phyloP scores from a whole-genome alignment of 208 protist genomes.

The Acanthamoeba quina region DNA sequence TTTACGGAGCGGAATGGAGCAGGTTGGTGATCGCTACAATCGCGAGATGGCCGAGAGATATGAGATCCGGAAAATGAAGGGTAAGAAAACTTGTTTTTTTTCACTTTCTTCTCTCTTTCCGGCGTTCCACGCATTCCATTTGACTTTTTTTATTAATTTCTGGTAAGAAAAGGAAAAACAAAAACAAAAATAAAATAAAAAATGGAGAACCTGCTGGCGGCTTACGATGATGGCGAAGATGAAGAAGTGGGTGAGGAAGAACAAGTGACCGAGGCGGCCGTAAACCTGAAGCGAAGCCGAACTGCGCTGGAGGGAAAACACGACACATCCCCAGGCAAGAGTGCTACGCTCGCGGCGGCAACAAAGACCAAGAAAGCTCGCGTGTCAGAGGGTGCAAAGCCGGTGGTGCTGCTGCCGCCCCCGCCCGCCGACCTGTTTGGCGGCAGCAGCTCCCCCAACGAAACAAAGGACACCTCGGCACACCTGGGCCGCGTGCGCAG shows the following conservation, averaged over 20 bases:
- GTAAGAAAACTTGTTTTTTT: not conserved
- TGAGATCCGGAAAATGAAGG: not conserved
- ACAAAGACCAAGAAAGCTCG: not conserved
- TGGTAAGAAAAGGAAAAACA: no score
- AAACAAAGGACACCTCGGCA: not conserved
- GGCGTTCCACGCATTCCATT: not conserved
- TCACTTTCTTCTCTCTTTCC: not conserved
- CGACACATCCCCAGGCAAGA: not conserved
- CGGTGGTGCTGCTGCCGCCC: not conserved
- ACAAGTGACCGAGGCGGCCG: no score
- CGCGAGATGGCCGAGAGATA: not conserved
- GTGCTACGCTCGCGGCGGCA: not conserved
- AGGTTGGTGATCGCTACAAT: not conserved
- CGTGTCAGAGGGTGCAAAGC: not conserved
- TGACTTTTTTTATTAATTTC: no score
- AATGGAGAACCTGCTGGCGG: not conserved
- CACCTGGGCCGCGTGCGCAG: not conserved
- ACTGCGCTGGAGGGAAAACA: not conserved
- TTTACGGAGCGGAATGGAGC: not conserved
- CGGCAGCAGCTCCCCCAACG: not conserved
- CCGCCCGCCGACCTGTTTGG: conserved; percentile 14
- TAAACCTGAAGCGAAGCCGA: not conserved
- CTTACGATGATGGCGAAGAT: not conserved
- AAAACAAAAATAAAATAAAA: no score
- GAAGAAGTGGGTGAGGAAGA: not conserved